These are phyloP conservation scores for Ceraceosorus guamensis DNA, from an alignment of 1,284 basidiomycete genomes.

Conservation along the genomic window DNA sequence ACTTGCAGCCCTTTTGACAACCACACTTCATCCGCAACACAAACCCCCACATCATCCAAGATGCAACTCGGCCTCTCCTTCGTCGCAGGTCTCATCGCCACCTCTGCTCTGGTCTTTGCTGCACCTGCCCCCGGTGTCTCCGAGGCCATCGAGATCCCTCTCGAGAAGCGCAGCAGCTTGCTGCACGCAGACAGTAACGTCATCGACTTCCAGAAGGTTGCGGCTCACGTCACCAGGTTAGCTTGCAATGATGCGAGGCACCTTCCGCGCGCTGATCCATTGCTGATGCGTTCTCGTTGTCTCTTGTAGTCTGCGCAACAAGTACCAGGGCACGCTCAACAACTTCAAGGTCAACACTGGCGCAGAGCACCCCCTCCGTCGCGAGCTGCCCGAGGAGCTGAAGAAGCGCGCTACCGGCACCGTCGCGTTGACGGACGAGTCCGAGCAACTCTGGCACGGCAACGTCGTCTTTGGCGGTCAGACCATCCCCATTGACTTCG, in stretches of 20 bases:
- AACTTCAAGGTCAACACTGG: slow-evolving; percentile 40
- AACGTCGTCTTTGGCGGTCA: slow-evolving; percentile 34
- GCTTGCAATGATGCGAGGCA: too few species aligned
- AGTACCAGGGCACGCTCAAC: slow-evolving; percentile 23
- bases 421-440: slow-evolving; percentile 31
- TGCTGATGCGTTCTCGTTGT: too few species aligned
- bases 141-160: slow-evolving; percentile 21
- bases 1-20: neutral
- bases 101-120: slow-evolving; percentile 18
- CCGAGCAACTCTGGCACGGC: slow-evolving; percentile 38
- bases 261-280: too few species aligned
- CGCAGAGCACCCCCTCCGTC: slow-evolving; percentile 24
- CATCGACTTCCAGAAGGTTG: slow-evolving; percentile 34
- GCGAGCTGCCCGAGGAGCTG: slow-evolving; percentile 15
- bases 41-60: neutral
- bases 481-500: slow-evolving; percentile 37
- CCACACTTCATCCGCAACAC: neutral
- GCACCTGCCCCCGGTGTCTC: slow-evolving; percentile 22
- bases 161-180: slow-evolving; percentile 23
- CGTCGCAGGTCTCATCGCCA: slow-evolving; percentile 28
- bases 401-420: slow-evolving; percentile 28
- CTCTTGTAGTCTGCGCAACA: slow-evolving; percentile 15
- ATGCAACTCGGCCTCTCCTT: slow-evolving; percentile 35
- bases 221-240: slow-evolving; percentile 14
- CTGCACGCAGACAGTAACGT: slow-evolving; percentile 14